Percentiles rank a stretch among this genome's conserved stretches.
Evolutionary conservation across 192 early-diverging fungal species (phyloP).

Genomic region (Diversispora epigaea): DNA sequence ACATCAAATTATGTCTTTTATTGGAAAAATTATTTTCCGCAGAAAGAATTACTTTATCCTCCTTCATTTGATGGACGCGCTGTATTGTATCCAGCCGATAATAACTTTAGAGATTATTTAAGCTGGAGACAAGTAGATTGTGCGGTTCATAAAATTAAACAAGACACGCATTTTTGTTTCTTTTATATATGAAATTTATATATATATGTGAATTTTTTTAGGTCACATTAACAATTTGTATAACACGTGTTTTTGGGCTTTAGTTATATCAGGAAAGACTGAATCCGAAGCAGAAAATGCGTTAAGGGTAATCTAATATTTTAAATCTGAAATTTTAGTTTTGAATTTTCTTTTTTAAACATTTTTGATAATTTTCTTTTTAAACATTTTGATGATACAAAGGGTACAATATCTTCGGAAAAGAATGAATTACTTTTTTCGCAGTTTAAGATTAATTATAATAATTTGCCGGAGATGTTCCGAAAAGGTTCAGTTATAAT

Average conservation of each 20-base stretch:
- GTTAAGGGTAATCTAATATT: constrained; percentile 55
- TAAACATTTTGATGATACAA: neutral
- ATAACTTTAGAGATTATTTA: constrained; percentile 89
- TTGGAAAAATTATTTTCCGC: constrained; percentile 76
- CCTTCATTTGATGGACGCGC: constrained; percentile 91
- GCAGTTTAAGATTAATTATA: constrained; percentile 87
- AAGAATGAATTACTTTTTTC: constrained; percentile 93
- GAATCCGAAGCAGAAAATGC: constrained; percentile 73
- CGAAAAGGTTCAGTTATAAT: constrained; percentile 84
- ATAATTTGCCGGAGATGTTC: constrained; percentile 75
- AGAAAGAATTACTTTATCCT: constrained; percentile 63
- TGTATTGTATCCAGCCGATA: constrained; percentile 81
- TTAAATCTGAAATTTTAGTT: too few relatives aligned
- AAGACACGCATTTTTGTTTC: neutral
- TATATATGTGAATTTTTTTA: constrained; percentile 3
- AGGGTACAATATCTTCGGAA: constrained; percentile 82
- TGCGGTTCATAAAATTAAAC: constrained; percentile 13
- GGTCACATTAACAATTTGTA: constrained; percentile 91
- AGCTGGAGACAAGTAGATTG: constrained; percentile 94
- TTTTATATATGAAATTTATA: neutral
- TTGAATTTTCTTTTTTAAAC: too few relatives aligned
- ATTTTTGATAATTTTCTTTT: neutral
- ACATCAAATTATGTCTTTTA: constrained; percentile 81
- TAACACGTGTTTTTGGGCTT: constrained; percentile 92
- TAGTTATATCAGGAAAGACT: constrained; percentile 74